Percentiles rank a stretch among this genome's conserved stretches.
These are phyloP conservation scores for Zygosaccharomyces siamensis DNA, from an alignment of 805 yeast genomes.

Conservation along the genomic window DNA sequence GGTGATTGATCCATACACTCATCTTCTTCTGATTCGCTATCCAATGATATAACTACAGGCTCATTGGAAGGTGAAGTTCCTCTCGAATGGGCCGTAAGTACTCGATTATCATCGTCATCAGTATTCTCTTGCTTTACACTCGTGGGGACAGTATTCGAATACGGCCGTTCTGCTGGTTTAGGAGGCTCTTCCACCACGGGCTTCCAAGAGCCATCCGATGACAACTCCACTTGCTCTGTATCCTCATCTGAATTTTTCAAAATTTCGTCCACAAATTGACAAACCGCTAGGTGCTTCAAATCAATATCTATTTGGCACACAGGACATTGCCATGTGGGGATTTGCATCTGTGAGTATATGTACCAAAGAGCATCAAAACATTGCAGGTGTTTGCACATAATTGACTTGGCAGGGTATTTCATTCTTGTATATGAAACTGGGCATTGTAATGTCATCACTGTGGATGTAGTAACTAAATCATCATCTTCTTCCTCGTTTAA, in stretches of 20 bases:
- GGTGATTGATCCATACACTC: slow-evolving; percentile 11
- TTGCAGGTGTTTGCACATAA: slow-evolving; percentile 71
- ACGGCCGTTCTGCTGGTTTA: slow-evolving; percentile 6
- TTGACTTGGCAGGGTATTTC: slow-evolving; percentile 65
- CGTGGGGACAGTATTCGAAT: slow-evolving; percentile 4
- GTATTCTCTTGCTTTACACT: slow-evolving; percentile 18
- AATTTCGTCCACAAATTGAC: slow-evolving; percentile 68
- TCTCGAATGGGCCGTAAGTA: slow-evolving; percentile 6
- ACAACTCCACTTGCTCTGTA: slow-evolving; percentile 61
- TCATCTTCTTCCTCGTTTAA: slow-evolving; percentile 55
- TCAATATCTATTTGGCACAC: slow-evolving; percentile 56
- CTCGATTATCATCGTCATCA: slow-evolving; percentile 22
- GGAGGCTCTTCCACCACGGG: slow-evolving; percentile 32
- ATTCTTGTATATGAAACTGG: slow-evolving; percentile 74
- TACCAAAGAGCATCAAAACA: slow-evolving; percentile 83
- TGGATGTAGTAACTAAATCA: slow-evolving; percentile 61
- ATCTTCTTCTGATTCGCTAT: slow-evolving; percentile 46
- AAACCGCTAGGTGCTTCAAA: slow-evolving; percentile 59
- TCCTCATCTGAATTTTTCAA: slow-evolving; percentile 48
- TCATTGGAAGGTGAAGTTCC: slow-evolving; percentile 15
- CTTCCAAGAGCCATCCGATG: slow-evolving; percentile 71
- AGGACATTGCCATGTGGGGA: slow-evolving; percentile 87
- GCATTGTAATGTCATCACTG: slow-evolving; percentile 65
- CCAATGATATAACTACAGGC: slow-evolving; percentile 46
- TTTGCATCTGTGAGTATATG: slow-evolving; percentile 67